Evolutionary conservation across 225 moss, liverwort and hornwort genomes (phyloP).

Genomic region (Polytrichum formosum): DNA sequence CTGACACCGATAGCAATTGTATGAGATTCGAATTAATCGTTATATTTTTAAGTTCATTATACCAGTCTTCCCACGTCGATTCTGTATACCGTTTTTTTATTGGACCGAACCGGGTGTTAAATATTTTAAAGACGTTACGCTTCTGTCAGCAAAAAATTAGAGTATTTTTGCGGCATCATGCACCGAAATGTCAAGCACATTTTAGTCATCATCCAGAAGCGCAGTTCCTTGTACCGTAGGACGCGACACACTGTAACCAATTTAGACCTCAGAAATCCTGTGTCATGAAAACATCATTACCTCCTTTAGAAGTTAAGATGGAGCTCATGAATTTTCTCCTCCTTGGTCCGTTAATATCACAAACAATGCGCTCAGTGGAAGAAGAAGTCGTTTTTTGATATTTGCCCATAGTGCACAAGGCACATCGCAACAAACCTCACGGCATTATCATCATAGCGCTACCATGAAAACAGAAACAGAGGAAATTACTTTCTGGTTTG

Average conservation of each 20-base stretch:
- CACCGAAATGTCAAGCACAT: conserved; percentile 6
- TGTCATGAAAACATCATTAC: conserved; percentile 22
- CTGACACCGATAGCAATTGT: too few relatives aligned
- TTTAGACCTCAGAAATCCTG: conserved; percentile 13
- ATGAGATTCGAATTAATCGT: too few relatives aligned
- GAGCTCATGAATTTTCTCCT: conserved; percentile 17
- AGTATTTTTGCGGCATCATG: conserved; percentile 16
- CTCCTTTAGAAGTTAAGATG: conserved; percentile 3
- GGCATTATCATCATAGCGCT: background rate
- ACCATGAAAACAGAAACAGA: background rate
- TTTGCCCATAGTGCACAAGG: background rate
- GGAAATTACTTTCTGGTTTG: background rate
- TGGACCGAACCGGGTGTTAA: too few relatives aligned
- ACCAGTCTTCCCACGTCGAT: too few relatives aligned
- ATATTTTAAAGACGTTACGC: background rate
- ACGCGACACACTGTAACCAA: background rate
- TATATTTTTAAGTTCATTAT: too few relatives aligned
- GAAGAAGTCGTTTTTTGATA: conserved; percentile 8
- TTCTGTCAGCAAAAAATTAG: conserved; percentile 1
- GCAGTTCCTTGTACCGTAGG: background rate
- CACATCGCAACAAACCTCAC: conserved; percentile 8
- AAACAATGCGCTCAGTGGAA: conserved; percentile 5
- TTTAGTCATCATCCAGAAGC: conserved; percentile 11
- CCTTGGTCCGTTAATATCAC: background rate
- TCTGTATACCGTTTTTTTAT: too few relatives aligned